These are phyloP conservation scores for Haplographium delicatum DNA, from an alignment of 495 filamentous ascomycete species.

Conservation along the genomic window DNA sequence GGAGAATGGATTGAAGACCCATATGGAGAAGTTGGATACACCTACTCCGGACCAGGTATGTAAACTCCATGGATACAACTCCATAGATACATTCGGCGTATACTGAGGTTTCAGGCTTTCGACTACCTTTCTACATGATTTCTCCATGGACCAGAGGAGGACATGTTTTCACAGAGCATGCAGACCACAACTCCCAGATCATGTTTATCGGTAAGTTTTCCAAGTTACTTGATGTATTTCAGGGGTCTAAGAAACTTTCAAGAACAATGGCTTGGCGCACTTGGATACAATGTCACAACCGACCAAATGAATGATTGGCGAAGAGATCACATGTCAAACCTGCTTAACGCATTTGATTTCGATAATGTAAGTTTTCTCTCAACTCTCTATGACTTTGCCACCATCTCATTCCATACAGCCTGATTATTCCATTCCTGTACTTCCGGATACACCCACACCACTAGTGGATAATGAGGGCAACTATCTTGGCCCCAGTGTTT, in stretches of 20 bases:
- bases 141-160: slow-evolving; percentile 51
- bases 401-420: background rate
- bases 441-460: background rate
- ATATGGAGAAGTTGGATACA: slow-evolving; percentile 21
- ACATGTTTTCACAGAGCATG: slow-evolving; percentile 48
- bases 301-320: slow-evolving; percentile 27
- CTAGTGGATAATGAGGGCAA: background rate
- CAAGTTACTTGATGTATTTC: background rate
- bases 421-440: slow-evolving; percentile 4
- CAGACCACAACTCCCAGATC: slow-evolving; percentile 52
- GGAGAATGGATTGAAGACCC: slow-evolving; percentile 33
- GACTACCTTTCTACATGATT: slow-evolving; percentile 49
- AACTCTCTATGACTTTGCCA: background rate
- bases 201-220: slow-evolving; percentile 33
- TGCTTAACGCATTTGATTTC: slow-evolving; percentile 31
- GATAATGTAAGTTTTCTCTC: slow-evolving; percentile 15
- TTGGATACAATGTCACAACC: slow-evolving; percentile 22
- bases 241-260: background rate
- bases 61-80: too few relatives aligned
- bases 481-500: background rate
- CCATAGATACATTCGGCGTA: background rate
- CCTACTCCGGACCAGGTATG: slow-evolving; percentile 20
- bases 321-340: slow-evolving; percentile 30
- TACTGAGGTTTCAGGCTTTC: slow-evolving; percentile 30
- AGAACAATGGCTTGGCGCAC: slow-evolving; percentile 39